Conservation (phyloP, 805 yeast genomes). For the Torulaspora delbrueckii region DNA sequence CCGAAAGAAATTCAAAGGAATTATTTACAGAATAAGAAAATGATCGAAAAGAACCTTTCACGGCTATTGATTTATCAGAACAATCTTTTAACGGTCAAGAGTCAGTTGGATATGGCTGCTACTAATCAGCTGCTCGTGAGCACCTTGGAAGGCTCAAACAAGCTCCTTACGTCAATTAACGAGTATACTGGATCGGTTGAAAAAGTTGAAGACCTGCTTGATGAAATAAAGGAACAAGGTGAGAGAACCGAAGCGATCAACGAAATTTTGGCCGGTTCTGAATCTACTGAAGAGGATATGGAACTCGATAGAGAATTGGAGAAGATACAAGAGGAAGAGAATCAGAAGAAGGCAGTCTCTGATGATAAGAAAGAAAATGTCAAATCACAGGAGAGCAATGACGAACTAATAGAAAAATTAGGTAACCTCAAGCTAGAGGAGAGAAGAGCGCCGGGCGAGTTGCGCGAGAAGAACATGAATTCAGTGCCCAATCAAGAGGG, state of each 20-base stretch:
- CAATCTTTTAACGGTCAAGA: conserved; percentile 38
- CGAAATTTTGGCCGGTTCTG: conserved; percentile 20
- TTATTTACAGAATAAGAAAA: conserved; percentile 34
- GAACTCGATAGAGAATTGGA: conserved; percentile 41
- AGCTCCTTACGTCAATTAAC: conserved; percentile 38
- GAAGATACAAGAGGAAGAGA: conserved; percentile 29
- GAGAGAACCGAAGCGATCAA: conserved; percentile 39
- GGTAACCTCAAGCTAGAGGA: conserved; percentile 21
- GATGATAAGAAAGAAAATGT: neutral
- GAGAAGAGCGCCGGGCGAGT: neutral
- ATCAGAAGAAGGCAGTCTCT: conserved; percentile 5
- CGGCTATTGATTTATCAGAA: conserved; percentile 33
- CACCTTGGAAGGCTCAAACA: conserved; percentile 37
- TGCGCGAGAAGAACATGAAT: conserved; percentile 5
- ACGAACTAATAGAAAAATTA: conserved; percentile 24
- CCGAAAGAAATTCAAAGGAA: conserved; percentile 31
- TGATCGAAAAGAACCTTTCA: conserved; percentile 35
- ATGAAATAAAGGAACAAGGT: conserved; percentile 38
- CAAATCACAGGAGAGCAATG: conserved; percentile 6
- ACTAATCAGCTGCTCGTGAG: conserved; percentile 38
- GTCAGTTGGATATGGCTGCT: conserved; percentile 42
- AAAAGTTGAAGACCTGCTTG: conserved; percentile 39
- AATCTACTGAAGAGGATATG: conserved; percentile 30
- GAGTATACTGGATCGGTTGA: conserved; percentile 42
- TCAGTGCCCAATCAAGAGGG: neutral